Evolutionary conservation across 2,329 filamentous ascomycete genomes (phyloP), one percentile per base, ranked within the genome.

Genomic region (Furcasterigmium furcatum): DNA sequence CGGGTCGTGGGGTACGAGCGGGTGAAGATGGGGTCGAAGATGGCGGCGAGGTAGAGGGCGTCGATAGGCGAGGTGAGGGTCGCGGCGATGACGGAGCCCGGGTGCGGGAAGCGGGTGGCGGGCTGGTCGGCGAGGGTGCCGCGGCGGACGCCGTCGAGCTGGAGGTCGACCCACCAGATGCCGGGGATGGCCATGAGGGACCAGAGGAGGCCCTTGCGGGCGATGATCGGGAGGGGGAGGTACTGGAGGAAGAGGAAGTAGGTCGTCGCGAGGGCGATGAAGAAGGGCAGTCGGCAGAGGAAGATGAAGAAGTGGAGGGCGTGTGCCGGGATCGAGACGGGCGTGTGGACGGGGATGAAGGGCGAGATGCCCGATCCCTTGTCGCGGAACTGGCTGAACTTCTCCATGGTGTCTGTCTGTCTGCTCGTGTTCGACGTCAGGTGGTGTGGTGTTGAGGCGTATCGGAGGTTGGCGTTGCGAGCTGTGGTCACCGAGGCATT

Each of bases 151-250:
- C 92, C 92, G 64, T 99, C 94, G 54, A 99, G 89, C 66, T 96
- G 92, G n/a, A 99, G 74, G 67, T 99, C 94, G 46, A 96, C 85
- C 92, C 92, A 97, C 91, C 91, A 97, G 47, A 99, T 88, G 22
- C 94, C 92, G 0, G 91, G 90, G 48, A 95, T 87, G 30, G 84
- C 87, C 55, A 99, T 80, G 53, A 97, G 80, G 49, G 83, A 79
- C 92, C 94, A 97, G 44, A 97, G 71, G 41, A 90, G 82, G 12
- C 88, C 82, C 69, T 97, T 97, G 59, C 90, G 90, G 36, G 84
- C 59, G 47, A 75, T 64, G 25, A 71, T 66, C 13, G 78, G 78
- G 18, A 82, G 62, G 0, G 91, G 91, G 13, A 96, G 79, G 77
- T 85, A 88, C 70, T 92, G 88, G 44, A 97, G 77, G 49, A 96